Evolutionary conservation across 176 grass and related monocot species (phyloP).

Genomic region (Melocanna baccifera): DNA sequence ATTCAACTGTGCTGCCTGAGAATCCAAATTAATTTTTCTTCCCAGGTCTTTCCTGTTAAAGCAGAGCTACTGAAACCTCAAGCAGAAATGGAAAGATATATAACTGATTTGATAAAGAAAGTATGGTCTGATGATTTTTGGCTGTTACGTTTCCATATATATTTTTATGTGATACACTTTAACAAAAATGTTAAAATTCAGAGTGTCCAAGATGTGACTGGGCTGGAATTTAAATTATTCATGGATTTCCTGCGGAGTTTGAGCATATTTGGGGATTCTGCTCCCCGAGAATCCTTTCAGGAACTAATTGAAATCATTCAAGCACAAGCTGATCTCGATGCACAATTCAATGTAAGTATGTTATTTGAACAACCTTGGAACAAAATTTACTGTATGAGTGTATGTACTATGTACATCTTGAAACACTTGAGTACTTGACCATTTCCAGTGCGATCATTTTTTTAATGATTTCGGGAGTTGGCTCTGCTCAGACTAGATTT

Average conservation of each 20-base stretch:
- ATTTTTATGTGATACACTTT: conserved; percentile 7
- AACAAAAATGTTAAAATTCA: conserved; percentile 40
- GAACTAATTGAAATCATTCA: conserved; percentile 99
- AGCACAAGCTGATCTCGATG: conserved; percentile 93
- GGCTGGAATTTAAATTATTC: conserved; percentile 91
- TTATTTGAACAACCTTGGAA: background rate
- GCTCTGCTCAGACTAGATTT: background rate
- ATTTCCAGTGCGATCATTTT: background rate
- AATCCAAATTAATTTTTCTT: conserved; percentile 4
- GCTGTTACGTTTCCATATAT: conserved; percentile 4
- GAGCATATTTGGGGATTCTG: conserved; percentile 84
- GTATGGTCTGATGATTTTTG: conserved; percentile 37
- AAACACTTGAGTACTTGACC: conserved; percentile 13
- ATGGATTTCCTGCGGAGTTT: conserved; percentile 93
- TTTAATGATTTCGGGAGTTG: background rate
- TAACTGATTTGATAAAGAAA: conserved; percentile 98
- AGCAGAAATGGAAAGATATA: conserved; percentile 95
- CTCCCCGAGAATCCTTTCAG: conserved; percentile 80
- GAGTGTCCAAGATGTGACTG: conserved; percentile 97
- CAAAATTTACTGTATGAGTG: conserved; percentile 10
- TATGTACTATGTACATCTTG: background rate
- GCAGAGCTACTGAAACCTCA: conserved; percentile 84
- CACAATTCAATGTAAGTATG: conserved; percentile 86
- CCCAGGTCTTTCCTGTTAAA: conserved; percentile 94
- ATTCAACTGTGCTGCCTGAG: background rate